Percentiles rank a stretch among this genome's conserved stretches.
These are phyloP conservation scores for Austroboletus festivus DNA, from an alignment of 768 basidiomycete species.

Conservation along the genomic window DNA sequence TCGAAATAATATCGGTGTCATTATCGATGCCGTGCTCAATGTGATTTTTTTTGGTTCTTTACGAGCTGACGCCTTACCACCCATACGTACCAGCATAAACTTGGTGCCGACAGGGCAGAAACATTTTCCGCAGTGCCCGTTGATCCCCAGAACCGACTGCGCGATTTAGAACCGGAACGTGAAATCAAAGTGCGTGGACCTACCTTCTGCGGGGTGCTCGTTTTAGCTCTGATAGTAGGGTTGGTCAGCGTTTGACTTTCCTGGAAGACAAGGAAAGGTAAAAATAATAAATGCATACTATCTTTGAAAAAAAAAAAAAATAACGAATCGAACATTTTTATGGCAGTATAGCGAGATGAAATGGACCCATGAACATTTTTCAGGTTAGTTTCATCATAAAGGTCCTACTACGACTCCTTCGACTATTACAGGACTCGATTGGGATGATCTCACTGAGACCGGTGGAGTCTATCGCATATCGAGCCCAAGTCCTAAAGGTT, in stretches of 20 bases:
- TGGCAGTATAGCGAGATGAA: slow-evolving; percentile 63
- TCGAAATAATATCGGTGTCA: slow-evolving; percentile 64
- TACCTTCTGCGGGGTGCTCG: not conserved
- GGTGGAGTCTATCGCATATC: slow-evolving; percentile 72
- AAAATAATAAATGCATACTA: slow-evolving; percentile 14
- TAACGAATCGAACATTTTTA: not conserved
- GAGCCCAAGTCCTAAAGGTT: slow-evolving; percentile 64
- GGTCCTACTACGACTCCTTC: not conserved
- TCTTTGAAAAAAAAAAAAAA: not conserved
- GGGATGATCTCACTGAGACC: slow-evolving; percentile 65
- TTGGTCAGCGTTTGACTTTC: slow-evolving; percentile 86
- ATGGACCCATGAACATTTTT: slow-evolving; percentile 80
- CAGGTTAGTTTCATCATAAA: slow-evolving; percentile 44
- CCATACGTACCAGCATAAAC: slow-evolving; percentile 62
- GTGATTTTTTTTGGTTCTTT: slow-evolving; percentile 38
- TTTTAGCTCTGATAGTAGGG: slow-evolving; percentile 41
- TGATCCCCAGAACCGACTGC: slow-evolving; percentile 63
- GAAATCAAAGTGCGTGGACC: slow-evolving; percentile 58
- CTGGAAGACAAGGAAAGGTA: slow-evolving; percentile 73
- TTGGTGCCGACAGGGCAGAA: slow-evolving; percentile 80
- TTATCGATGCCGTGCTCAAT: slow-evolving; percentile 89
- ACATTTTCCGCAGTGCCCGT: slow-evolving; percentile 67
- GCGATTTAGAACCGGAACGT: slow-evolving; percentile 52
- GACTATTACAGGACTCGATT: slow-evolving; percentile 65
- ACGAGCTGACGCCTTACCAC: slow-evolving; percentile 6